Evolutionary conservation across 2,329 filamentous ascomycete genomes (phyloP), one percentile per base, ranked within the genome.

Genomic region (Botryotinia convoluta): DNA sequence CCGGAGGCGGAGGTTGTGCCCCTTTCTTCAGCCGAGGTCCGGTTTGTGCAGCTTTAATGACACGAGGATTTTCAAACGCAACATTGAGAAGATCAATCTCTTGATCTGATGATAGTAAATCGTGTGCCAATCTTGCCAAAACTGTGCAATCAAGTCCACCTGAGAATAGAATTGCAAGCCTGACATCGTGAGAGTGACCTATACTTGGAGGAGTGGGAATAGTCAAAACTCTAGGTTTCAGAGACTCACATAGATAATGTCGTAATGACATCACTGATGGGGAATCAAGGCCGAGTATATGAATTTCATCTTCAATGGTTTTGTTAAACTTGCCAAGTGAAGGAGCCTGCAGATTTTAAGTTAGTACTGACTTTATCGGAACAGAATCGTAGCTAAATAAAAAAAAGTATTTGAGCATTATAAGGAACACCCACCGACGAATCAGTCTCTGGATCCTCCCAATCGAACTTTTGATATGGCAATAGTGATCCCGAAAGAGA

Each of bases 91-190:
- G 86, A 80, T 98, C 96, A 74, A 99, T 90, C 1, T 87, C 84
- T 78, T 97, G 91, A 6, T 86, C 82, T 0, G 80, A 22, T 0
- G 93, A 92, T 3, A 98, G 81, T 3, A 97, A 82, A 20, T 97
- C 92, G 80, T 97, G 93, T 18, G 88, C 86, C 37, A 98, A 83
- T 61, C 94, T 89, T 35, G 95, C 95, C 67, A 99, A 85, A 0
- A 98, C 86, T 0, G 95, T 95, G 80, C 96, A 98, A 81, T 99
- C 96, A 10, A 99, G 87, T 0, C 96, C 96, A 3, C 96, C 96
- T 0, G 96, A 99, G 81, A 98, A 99, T 0, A 99, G 85, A 1
- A 99, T 86, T 0, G 94, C 94, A 22, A 97, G 82, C 72, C 87
- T 87, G 29, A 87, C 85, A 75, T 86, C 83, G 16, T 75, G 76